Conservation (phyloP, 805 yeast genomes). For the Lipomyces starkeyi region DNA sequence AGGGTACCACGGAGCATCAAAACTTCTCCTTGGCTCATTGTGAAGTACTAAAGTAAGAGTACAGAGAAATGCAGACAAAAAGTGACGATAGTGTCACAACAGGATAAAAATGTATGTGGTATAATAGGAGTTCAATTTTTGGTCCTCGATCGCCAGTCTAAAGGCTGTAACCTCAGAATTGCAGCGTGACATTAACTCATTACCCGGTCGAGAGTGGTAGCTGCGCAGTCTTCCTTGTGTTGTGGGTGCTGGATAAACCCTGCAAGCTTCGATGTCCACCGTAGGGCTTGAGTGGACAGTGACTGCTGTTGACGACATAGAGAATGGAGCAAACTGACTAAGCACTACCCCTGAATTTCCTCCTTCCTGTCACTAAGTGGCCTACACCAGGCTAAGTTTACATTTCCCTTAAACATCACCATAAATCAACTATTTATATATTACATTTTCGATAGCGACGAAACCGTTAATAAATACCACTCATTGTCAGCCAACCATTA, state of each 20-base stretch:
- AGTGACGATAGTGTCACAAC: neutral
- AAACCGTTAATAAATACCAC: too few relatives aligned
- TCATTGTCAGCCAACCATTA: too few relatives aligned
- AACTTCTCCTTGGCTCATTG: constrained; percentile 38
- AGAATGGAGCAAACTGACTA: too few relatives aligned
- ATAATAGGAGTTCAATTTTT: neutral
- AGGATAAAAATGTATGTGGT: neutral
- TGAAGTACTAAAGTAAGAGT: constrained; percentile 4
- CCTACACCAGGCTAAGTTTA: neutral
- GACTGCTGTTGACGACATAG: neutral
- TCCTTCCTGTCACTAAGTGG: neutral
- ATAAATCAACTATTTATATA: neutral
- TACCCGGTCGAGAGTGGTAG: neutral
- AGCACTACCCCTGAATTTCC: neutral
- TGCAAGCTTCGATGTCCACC: too few relatives aligned
- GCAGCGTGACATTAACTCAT: neutral
- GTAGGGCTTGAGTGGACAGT: neutral
- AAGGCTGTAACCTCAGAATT: neutral
- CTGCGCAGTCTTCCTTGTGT: neutral
- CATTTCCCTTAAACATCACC: neutral
- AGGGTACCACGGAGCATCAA: constrained; percentile 94
- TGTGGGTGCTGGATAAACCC: neutral
- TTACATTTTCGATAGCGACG: too few relatives aligned
- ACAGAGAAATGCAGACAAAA: neutral
- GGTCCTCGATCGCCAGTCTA: neutral